Base-by-base conservation (phyloP, 2,329 filamentous ascomycete species). In the Fusarium chuoi region DNA sequence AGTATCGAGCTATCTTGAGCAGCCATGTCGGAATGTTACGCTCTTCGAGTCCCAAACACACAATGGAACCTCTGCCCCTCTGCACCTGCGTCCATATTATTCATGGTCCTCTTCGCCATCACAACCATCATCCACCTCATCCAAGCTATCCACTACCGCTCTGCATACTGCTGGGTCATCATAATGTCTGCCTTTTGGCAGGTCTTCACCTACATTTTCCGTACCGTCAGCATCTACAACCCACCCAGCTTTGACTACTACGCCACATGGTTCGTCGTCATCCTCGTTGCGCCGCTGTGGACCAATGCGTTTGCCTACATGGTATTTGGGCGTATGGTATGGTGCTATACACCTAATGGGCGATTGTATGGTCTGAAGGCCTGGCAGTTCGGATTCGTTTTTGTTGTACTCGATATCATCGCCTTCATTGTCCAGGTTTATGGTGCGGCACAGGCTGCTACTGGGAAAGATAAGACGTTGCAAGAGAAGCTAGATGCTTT, bases 401-500 rank as follows among this genome's bases (percentile, higher is more conserved):
- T 48, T 17, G 26, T 48, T 4, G 1, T 48, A 6, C 22, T 48
- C 4, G 45, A 48, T 12, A 48, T 48, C 0, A 17, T 48, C 4
- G 45, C 45, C 11, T 48, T 48, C 14, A 48, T 48, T 22, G 20
- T 48, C 4, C 45, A 48, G 7, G 45, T 48, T 3, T 48, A 48
- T 30, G 26, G 45, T 3, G 45, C 45, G 4, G 45, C 26, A 4
- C 26, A 48, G 20, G 45, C 45, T 30, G 45, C 45, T 12, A 48
- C 45, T 48, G 45, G 45, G 0, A 30, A 48, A 2, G 0, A 48
- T 1, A 30, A 48, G 6, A 48, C 45, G 0, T 4, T 48, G 0
- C 9, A 0, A 0, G 45, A 48, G 7, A 48, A 48, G 4, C 45
- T 48, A 3, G 26, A 48, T 30, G 45, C 45, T 0, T 14, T 48